These are phyloP conservation scores for Microdochium trichocladiopsis DNA, from an alignment of 2,329 filamentous ascomycete species.

Conservation along the genomic window DNA sequence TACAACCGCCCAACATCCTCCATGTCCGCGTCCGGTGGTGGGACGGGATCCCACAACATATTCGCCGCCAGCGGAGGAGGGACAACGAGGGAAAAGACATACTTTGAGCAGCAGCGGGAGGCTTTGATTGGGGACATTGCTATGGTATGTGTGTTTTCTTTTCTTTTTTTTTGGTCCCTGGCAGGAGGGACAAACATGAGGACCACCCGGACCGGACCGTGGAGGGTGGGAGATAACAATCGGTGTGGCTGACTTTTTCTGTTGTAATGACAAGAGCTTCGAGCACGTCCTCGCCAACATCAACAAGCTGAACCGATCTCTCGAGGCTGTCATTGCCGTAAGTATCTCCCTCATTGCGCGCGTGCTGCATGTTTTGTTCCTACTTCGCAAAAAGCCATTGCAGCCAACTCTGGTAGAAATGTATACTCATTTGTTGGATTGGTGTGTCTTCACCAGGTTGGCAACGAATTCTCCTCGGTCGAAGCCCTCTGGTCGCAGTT, in stretches of 20 bases:
- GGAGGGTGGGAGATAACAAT: not conserved
- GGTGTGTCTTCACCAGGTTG: no score
- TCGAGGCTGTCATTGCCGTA: slow-evolving; percentile 88
- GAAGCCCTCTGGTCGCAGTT: slow-evolving; percentile 97
- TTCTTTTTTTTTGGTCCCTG: not conserved
- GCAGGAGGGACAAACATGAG: slow-evolving; percentile 1
- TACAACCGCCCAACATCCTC: not conserved
- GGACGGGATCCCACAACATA: slow-evolving; percentile 5
- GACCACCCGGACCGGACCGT: not conserved
- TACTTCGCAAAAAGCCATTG: no score
- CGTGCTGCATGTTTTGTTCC: no score
- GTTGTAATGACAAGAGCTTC: no score
- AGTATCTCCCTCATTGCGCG: slow-evolving; percentile 17
- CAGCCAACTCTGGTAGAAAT: no score
- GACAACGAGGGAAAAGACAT: slow-evolving; percentile 48
- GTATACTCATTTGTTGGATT: no score
- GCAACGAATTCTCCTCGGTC: slow-evolving; percentile 95
- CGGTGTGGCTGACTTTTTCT: no score
- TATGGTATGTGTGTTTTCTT: slow-evolving; percentile 50
- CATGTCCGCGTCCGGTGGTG: not conserved
- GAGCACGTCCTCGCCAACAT: slow-evolving; percentile 93
- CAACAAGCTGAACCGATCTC: slow-evolving; percentile 86
- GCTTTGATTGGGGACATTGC: slow-evolving; percentile 66
- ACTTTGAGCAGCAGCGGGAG: slow-evolving; percentile 72
- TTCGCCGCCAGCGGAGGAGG: slow-evolving; percentile 5